These are phyloP conservation scores for Phaseolus lunatus DNA, from an alignment of 306 rosid species.

Conservation along the genomic window DNA sequence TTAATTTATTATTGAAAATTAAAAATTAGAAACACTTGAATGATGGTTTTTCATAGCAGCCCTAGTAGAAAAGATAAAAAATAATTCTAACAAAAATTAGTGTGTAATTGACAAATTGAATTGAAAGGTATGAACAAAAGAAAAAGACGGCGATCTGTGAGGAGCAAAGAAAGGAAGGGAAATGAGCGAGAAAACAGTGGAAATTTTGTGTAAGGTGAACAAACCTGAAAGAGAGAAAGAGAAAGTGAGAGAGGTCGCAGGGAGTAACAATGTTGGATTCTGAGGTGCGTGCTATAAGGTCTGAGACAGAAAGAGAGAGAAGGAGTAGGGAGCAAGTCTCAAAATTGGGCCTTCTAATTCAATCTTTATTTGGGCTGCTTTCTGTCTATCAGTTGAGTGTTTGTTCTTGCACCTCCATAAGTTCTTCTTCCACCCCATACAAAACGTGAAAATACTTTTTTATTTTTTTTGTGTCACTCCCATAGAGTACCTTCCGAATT, in stretches of 20 bases:
- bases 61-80: background rate
- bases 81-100: background rate
- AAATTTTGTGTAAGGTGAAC: background rate
- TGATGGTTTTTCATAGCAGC: background rate
- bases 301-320: background rate
- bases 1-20: background rate
- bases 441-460: too few relatives aligned
- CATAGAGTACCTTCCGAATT: too few relatives aligned
- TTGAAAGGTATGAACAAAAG: background rate
- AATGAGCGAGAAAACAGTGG: background rate
- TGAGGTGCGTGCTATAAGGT: background rate
- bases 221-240: conserved; percentile 15
- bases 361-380: too few relatives aligned
- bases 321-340: too few relatives aligned
- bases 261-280: background rate
- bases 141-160: background rate
- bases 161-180: conserved; percentile 14
- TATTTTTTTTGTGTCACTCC: too few relatives aligned
- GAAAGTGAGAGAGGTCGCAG: background rate
- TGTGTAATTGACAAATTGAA: background rate
- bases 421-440: too few relatives aligned
- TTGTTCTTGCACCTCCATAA: too few relatives aligned
- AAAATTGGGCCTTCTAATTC: too few relatives aligned
- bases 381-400: too few relatives aligned
- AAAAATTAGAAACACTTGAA: background rate